Evolutionary conservation across 1,139 yeast genomes (phyloP), one percentile per base, ranked within the genome.

Genomic region (Candida tunisiensis): DNA sequence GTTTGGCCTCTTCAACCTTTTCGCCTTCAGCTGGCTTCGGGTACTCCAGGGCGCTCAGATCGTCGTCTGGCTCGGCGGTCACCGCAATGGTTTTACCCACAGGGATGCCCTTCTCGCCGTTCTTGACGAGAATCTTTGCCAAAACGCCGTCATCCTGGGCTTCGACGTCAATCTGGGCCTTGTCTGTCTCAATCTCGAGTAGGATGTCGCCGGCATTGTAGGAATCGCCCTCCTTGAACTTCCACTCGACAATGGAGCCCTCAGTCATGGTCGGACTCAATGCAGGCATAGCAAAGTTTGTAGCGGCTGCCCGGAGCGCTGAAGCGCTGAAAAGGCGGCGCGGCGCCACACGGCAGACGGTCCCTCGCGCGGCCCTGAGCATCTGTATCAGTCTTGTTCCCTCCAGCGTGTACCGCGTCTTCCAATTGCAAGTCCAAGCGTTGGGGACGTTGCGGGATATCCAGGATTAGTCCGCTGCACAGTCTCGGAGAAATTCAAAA

Each of bases 181-280:
- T 83, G 53, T 83, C 95, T 10, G 95, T 83, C 52, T 83, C 95
- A 20, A 83, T 79, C 45, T 83, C 95, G 29, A 83, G 55, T 30
- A 83, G 54, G 3, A 79, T 83, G 46, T 88, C 96, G 16, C 98
- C 98, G 4, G 93, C 69, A 24, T 58, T 49, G 53, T 75, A 85
- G 6, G 60, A 35, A 9, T 80, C 91, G 26, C 94, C 95, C 27
- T 74, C 72, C 47, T 82, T 73, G 45, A 73, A 64, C 50, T 82
- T 80, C 98, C 98, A 88, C 31, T 70, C 63, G n/a, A 82, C 82
- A 40, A 88, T 68, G n/a, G 94, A 94, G 25, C 98, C 98, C 47
- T 74, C 83, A 16, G 88, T 82, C 98, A 88, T 88, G 13, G 98
- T 88, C 22, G 98, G 98, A 6, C 95, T 83, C 95, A 88, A 80